Percentiles rank a stretch among this genome's conserved stretches.
Conservation (phyloP, 192 early-diverging fungal genomes). For the Backusella tuberculispora region DNA sequence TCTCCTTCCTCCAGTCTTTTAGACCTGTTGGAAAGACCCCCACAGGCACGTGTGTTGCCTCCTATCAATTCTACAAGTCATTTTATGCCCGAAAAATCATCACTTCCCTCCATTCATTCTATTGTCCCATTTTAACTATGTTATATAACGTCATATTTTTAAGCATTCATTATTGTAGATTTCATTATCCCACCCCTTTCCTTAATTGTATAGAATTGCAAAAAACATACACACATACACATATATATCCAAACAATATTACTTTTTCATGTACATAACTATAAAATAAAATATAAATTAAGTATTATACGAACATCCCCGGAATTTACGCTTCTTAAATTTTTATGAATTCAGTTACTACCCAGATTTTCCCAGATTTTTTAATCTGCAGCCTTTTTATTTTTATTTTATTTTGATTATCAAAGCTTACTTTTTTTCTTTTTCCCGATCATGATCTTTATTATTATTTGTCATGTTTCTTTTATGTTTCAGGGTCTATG, state of each 20-base stretch:
- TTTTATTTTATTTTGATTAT: conserved; percentile 9
- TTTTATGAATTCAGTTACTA: conserved; percentile 1
- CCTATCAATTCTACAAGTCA: conserved; percentile 14
- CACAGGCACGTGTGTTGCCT: conserved; percentile 25
- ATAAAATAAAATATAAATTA: background rate
- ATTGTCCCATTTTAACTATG: conserved; percentile 24
- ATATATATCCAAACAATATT: background rate
- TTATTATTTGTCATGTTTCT: conserved; percentile 5
- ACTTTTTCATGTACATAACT: background rate
- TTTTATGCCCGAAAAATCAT: conserved; percentile 1
- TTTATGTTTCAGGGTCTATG: conserved; percentile 4
- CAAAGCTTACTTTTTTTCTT: background rate
- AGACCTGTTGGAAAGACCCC: conserved; percentile 27
- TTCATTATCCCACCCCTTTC: conserved; percentile 5
- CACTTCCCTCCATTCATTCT: conserved; percentile 31
- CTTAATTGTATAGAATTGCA: conserved; percentile 1
- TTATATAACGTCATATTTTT: background rate
- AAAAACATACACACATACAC: background rate
- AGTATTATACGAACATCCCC: conserved; percentile 1
- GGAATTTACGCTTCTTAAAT: conserved; percentile 6
- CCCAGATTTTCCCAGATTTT: conserved; percentile 19
- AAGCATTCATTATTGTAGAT: conserved; percentile 1
- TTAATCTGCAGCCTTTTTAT: background rate
- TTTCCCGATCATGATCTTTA: conserved; percentile 3
- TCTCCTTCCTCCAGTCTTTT: conserved; percentile 16